These are phyloP conservation scores for Suhomyces kunorum DNA, from an alignment of 1,139 yeast species.

Conservation along the genomic window DNA sequence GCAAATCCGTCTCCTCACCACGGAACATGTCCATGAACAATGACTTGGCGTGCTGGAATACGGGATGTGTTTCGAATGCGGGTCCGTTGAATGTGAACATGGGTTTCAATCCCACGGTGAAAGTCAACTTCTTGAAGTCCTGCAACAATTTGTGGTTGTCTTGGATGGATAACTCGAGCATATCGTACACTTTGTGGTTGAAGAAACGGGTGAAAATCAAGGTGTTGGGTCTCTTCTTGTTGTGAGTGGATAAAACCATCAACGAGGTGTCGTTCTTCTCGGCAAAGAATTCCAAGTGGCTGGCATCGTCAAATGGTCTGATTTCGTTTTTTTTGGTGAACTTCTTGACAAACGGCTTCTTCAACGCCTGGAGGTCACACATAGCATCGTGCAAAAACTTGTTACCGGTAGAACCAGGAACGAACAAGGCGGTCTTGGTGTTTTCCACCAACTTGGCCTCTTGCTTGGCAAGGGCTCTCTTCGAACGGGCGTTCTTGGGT, in stretches of 20 bases:
- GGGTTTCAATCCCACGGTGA: constrained; percentile 89
- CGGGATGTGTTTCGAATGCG: constrained; percentile 86
- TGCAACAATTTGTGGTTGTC: constrained; percentile 67
- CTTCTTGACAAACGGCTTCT: constrained; percentile 88
- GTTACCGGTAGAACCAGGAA: constrained; percentile 85
- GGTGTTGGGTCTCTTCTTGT: constrained; percentile 92
- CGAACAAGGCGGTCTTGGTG: constrained; percentile 83
- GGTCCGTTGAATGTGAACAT: constrained; percentile 94
- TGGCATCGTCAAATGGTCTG: constrained; percentile 91
- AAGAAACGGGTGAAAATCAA: constrained; percentile 87
- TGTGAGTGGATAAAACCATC: constrained; percentile 76
- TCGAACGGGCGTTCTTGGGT: constrained; percentile 95
- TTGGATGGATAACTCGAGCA: constrained; percentile 84
- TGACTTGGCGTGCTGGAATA: constrained; percentile 81
- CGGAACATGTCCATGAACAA: constrained; percentile 88
- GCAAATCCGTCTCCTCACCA: constrained; percentile 79
- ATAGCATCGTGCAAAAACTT: constrained; percentile 83
- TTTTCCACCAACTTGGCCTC: constrained; percentile 90
- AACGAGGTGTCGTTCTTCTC: constrained; percentile 92
- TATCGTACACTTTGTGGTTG: constrained; percentile 86
- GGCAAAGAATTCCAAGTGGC: constrained; percentile 83
- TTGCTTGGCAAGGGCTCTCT: constrained; percentile 86
- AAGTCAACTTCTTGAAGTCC: constrained; percentile 81
- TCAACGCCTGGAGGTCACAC: constrained; percentile 86
- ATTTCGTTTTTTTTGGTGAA: constrained; percentile 86